These are phyloP conservation scores for Lipomyces yamadae DNA, from an alignment of 805 yeast species.

Conservation along the genomic window DNA sequence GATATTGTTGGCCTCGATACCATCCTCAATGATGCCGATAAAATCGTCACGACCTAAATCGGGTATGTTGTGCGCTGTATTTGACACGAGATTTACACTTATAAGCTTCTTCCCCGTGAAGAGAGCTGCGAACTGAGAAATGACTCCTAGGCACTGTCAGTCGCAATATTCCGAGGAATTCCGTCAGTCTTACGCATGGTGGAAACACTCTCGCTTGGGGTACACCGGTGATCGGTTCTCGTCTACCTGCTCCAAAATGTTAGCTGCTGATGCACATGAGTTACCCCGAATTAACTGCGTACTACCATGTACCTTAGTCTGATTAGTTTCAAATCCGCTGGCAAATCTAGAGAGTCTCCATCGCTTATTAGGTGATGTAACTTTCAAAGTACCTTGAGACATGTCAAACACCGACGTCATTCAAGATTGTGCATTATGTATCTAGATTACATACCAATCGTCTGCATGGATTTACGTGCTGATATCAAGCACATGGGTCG, in stretches of 20 bases:
- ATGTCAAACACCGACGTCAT: background rate
- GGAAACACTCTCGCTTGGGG: background rate
- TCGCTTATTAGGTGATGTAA: background rate
- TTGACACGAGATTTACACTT: background rate
- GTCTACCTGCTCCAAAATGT: background rate
- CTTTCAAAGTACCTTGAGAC: background rate
- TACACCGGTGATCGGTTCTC: background rate
- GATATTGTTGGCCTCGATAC: background rate
- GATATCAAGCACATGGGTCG: background rate
- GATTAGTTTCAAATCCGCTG: background rate
- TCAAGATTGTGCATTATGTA: no score
- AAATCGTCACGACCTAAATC: conserved; percentile 1
- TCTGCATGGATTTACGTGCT: background rate
- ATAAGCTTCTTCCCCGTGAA: background rate
- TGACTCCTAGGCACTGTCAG: background rate
- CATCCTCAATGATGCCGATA: background rate
- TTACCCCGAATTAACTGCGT: background rate
- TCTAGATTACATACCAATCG: background rate
- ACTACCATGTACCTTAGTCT: background rate
- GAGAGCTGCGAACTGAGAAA: background rate
- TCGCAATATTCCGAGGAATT: background rate
- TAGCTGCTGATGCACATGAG: background rate
- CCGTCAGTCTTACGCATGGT: background rate
- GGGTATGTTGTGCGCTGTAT: background rate
- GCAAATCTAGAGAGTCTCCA: background rate